These are phyloP conservation scores for Inonotus obliquus DNA, from an alignment of 1,284 basidiomycete species.

Conservation along the genomic window DNA sequence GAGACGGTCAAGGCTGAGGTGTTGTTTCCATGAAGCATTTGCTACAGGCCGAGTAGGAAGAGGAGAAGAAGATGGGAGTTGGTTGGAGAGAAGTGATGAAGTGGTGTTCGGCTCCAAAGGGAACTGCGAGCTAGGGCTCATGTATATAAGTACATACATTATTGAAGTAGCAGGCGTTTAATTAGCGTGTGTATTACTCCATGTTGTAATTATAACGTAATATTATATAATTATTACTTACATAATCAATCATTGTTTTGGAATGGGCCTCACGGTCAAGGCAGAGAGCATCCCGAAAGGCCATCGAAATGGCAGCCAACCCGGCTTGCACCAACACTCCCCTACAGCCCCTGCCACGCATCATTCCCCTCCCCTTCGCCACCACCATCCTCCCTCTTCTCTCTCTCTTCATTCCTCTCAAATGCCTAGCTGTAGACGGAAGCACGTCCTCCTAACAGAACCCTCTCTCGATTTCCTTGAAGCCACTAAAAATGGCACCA, in stretches of 20 bases:
- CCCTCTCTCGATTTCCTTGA: conserved; percentile 65
- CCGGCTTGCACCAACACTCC: conserved; percentile 22
- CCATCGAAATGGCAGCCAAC: conserved; percentile 10
- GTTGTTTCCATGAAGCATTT: conserved; percentile 15
- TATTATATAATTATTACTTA: background rate
- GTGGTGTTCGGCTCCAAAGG: background rate
- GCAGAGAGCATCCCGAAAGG: background rate
- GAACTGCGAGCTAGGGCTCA: background rate
- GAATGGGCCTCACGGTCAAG: background rate
- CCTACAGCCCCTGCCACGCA: conserved; percentile 21
- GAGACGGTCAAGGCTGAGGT: conserved; percentile 20
- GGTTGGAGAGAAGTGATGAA: background rate
- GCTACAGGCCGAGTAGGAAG: background rate
- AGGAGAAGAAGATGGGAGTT: background rate
- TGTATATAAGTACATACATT: background rate
- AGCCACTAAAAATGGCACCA: conserved; percentile 54
- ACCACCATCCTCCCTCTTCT: conserved; percentile 9
- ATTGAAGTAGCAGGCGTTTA: background rate
- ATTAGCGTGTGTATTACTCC: background rate
- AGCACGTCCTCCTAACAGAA: conserved; percentile 83
- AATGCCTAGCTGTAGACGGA: conserved; percentile 90
- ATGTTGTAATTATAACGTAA: background rate
- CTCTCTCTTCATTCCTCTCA: conserved; percentile 16
- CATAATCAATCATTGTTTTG: background rate
- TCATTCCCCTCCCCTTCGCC: conserved; percentile 10